Percentiles rank a stretch among this genome's conserved stretches.
phyloP scores from a whole-genome alignment of 192 early-diverging fungal genomes.

The Coemansia sp. region DNA sequence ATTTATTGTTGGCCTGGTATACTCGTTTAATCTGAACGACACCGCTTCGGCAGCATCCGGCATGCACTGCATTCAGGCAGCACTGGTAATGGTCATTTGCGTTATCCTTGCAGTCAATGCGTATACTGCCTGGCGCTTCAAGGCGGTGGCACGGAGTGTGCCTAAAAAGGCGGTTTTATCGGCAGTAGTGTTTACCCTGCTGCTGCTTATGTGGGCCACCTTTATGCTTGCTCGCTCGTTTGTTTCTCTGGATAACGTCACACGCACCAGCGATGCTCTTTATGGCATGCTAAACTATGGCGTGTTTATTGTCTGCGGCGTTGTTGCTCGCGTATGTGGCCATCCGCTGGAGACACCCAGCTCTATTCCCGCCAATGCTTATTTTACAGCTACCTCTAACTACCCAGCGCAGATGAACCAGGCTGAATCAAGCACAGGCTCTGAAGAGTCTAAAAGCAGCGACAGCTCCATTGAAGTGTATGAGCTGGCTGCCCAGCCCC shows the following conservation, averaged over 20 bases:
- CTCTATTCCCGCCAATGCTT: no score
- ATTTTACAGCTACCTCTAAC: no score
- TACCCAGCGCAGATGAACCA: no score
- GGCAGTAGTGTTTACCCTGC: background rate
- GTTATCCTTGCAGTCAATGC: background rate
- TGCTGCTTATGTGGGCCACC: slow-evolving; percentile 26
- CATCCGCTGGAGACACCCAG: slow-evolving; percentile 8
- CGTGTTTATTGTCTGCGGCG: slow-evolving; percentile 7
- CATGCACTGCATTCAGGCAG: slow-evolving; percentile 11
- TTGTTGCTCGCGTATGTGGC: slow-evolving; percentile 8
- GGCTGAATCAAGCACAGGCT: no score
- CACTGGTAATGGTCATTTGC: slow-evolving; percentile 8
- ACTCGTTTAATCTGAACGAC: background rate
- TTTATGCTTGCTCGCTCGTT: slow-evolving; percentile 34
- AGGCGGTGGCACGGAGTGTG: background rate
- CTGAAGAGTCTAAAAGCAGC: no score
- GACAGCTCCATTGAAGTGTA: no score
- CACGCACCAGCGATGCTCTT: slow-evolving; percentile 19
- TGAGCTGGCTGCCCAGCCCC: no score
- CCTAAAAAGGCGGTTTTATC: background rate
- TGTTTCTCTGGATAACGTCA: slow-evolving; percentile 11
- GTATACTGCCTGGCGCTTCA: background rate
- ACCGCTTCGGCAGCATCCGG: background rate
- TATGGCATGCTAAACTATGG: slow-evolving; percentile 13
- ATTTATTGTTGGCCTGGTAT: slow-evolving; percentile 10